Conservation (phyloP, 345 rosid genomes). For the Cochlearia excelsa region DNA sequence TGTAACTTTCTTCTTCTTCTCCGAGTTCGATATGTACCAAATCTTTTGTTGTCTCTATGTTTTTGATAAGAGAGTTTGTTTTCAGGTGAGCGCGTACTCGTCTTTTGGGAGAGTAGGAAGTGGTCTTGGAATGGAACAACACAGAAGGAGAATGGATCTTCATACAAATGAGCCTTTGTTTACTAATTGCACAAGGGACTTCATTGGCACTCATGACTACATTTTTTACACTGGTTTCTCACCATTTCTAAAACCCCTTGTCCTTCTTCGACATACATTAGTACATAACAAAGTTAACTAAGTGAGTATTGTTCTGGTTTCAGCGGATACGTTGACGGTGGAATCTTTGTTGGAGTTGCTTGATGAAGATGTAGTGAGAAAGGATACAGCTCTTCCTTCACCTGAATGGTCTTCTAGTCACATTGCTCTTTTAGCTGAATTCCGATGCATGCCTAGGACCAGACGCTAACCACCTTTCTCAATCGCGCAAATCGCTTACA, state of each 20-base stretch:
- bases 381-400: constrained; percentile 98
- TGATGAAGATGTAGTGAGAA: constrained; percentile 97
- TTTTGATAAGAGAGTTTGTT: constrained; percentile 16
- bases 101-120: constrained; percentile 64
- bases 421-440: constrained; percentile 93
- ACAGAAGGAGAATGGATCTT: constrained; percentile 84
- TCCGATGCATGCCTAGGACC: constrained; percentile 87
- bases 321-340: constrained; percentile 91
- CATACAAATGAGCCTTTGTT: constrained; percentile 88
- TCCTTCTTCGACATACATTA: background rate
- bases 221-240: constrained; percentile 89
- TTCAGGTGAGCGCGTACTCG: constrained; percentile 97
- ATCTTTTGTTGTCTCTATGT: background rate
- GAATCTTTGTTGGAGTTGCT: constrained; percentile 90
- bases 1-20: constrained; percentile 43
- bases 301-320: constrained; percentile 6
- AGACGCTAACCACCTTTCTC: constrained; percentile 60
- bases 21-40: background rate
- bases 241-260: background rate
- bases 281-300: constrained; percentile 2
- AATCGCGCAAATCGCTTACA: background rate
- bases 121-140: constrained; percentile 65
- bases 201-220: constrained; percentile 90
- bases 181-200: constrained; percentile 91
- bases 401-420: constrained; percentile 99